Percentiles rank a stretch among this genome's conserved stretches.
phyloP scores from a whole-genome alignment of 371 early-diverging fungal species.

The Mycotypha africana region DNA sequence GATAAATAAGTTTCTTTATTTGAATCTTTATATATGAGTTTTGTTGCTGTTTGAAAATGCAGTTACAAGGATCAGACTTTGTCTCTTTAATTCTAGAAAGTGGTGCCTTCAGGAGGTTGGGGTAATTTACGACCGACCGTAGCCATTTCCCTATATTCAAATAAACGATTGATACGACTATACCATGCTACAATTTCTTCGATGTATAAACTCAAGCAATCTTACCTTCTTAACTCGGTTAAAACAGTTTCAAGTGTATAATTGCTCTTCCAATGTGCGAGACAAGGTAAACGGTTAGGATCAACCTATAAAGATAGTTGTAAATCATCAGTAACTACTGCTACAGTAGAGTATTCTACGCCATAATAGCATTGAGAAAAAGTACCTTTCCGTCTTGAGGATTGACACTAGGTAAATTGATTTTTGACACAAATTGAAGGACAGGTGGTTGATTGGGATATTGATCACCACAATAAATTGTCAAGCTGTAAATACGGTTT shows the following conservation, averaged over 20 bases:
- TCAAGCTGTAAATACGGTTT: constrained; percentile 89
- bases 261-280: constrained; percentile 76
- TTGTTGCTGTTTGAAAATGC: too few species aligned
- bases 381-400: constrained; percentile 72
- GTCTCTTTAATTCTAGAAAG: constrained; percentile 50
- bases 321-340: too few species aligned
- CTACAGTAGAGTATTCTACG: too few species aligned
- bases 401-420: constrained; percentile 90
- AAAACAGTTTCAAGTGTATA: constrained; percentile 85
- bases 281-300: constrained; percentile 56
- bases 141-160: constrained; percentile 77
- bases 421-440: constrained; percentile 75
- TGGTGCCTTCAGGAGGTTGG: constrained; percentile 86
- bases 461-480: constrained; percentile 74
- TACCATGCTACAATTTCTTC: background rate
- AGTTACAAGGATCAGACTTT: too few species aligned
- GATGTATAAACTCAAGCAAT: background rate
- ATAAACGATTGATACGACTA: background rate
- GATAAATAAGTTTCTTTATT: too few species aligned
- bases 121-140: constrained; percentile 72
- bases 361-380: too few species aligned
- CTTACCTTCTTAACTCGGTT: constrained; percentile 76
- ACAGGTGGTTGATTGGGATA: constrained; percentile 86
- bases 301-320: constrained; percentile 68
- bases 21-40: too few species aligned